These are phyloP conservation scores for Torulaspora franciscae DNA, from an alignment of 805 yeast species.

Conservation along the genomic window DNA sequence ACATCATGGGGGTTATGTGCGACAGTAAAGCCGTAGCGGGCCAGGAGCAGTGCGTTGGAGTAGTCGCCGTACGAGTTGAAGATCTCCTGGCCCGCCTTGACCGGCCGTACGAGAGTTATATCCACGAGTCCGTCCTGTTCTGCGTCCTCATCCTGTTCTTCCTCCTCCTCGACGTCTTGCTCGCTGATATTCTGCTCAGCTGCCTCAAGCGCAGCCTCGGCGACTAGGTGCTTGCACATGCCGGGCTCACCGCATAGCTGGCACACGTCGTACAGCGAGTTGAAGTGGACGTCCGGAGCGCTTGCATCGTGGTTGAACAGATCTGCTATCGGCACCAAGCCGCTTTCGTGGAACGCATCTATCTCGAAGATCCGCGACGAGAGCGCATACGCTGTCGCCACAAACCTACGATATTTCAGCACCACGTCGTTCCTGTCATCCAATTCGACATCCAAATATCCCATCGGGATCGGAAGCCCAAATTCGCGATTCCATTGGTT, in stretches of 20 bases:
- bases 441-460: slow-evolving; percentile 25
- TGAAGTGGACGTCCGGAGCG: slow-evolving; percentile 64
- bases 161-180: slow-evolving; percentile 13
- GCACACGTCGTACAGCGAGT: slow-evolving; percentile 50
- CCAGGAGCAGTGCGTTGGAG: slow-evolving; percentile 57
- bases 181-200: slow-evolving; percentile 6
- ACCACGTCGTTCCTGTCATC: slow-evolving; percentile 24
- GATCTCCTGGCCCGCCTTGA: slow-evolving; percentile 52
- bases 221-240: slow-evolving; percentile 39
- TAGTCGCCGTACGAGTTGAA: slow-evolving; percentile 81
- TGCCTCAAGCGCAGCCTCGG: slow-evolving; percentile 15
- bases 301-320: slow-evolving; percentile 68
- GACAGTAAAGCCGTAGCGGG: slow-evolving; percentile 74
- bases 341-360: slow-evolving; percentile 68
- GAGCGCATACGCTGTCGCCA: slow-evolving; percentile 53
- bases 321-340: slow-evolving; percentile 88
- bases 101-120: slow-evolving; percentile 45
- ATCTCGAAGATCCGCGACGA: slow-evolving; percentile 78
- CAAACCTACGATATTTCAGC: slow-evolving; percentile 43
- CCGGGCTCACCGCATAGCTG: slow-evolving; percentile 44
- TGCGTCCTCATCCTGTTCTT: slow-evolving; percentile 25
- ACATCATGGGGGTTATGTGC: slow-evolving; percentile 51
- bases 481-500: slow-evolving; percentile 32
- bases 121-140: slow-evolving; percentile 63
- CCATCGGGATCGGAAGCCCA: slow-evolving; percentile 31